These are phyloP conservation scores for Domatiomyces catenatus DNA, from an alignment of 2,329 filamentous ascomycete genomes.

Conservation along the genomic window DNA sequence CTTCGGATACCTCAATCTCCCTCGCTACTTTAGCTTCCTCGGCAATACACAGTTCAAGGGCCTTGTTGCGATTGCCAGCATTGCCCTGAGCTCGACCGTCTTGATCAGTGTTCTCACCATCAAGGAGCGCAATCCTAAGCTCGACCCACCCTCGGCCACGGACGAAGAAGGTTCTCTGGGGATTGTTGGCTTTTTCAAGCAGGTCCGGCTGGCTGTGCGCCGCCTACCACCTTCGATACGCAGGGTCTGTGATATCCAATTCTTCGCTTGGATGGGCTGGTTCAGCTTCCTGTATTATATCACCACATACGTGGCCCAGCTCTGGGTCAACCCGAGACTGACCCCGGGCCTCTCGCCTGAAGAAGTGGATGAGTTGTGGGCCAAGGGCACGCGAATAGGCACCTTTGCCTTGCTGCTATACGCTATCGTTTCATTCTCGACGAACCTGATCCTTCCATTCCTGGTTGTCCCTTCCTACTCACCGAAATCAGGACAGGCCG, in stretches of 20 bases:
- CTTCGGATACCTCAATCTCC: slow-evolving; percentile 69
- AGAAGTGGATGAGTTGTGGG: slow-evolving; percentile 67
- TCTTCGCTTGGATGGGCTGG: slow-evolving; percentile 87
- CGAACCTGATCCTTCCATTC: slow-evolving; percentile 72
- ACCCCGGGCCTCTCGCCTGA: slow-evolving; percentile 58
- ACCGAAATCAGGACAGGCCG: background rate
- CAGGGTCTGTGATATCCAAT: slow-evolving; percentile 66
- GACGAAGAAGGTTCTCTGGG: slow-evolving; percentile 42
- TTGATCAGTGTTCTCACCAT: slow-evolving; percentile 54
- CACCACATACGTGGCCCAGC: slow-evolving; percentile 82
- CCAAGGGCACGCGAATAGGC: slow-evolving; percentile 69
- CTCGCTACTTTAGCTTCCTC: slow-evolving; percentile 58
- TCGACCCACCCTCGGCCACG: slow-evolving; percentile 47
- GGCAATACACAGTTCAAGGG: slow-evolving; percentile 87
- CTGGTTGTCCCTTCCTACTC: slow-evolving; percentile 68
- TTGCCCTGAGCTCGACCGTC: slow-evolving; percentile 56
- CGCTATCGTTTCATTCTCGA: slow-evolving; percentile 64
- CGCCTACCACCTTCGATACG: slow-evolving; percentile 67
- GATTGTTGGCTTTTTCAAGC: slow-evolving; percentile 62
- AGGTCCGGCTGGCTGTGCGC: slow-evolving; percentile 60
- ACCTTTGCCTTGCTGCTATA: slow-evolving; percentile 83
- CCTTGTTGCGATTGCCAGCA: slow-evolving; percentile 68
- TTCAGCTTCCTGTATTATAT: slow-evolving; percentile 94
- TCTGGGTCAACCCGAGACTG: slow-evolving; percentile 75
- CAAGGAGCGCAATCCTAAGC: slow-evolving; percentile 63